phyloP scores from a whole-genome alignment of 805 yeast genomes.

The Priceomyces castillae region DNA sequence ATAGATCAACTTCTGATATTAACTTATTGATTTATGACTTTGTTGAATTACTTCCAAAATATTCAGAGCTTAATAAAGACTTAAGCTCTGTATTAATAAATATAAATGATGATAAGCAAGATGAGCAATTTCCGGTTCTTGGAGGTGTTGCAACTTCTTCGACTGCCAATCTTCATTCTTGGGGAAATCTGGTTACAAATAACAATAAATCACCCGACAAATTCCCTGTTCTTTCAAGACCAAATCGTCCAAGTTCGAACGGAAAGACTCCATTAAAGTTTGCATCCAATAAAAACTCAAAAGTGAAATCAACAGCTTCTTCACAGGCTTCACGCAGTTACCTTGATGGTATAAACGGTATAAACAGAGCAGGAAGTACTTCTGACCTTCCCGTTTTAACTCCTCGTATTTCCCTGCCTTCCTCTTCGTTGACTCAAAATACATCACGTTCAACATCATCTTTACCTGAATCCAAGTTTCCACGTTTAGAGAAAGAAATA shows the following conservation, averaged over 20 bases:
- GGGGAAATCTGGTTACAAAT: constrained; percentile 20
- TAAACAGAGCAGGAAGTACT: neutral
- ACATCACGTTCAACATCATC: constrained; percentile 24
- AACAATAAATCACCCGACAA: constrained; percentile 18
- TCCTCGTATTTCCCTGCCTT: neutral
- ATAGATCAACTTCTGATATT: constrained; percentile 46
- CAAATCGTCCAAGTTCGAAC: constrained; percentile 18
- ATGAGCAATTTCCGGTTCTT: constrained; percentile 51
- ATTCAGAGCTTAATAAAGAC: constrained; percentile 44
- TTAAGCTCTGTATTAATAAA: constrained; percentile 20
- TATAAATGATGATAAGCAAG: constrained; percentile 12
- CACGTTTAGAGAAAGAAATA: constrained; percentile 45
- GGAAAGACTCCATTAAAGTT: constrained; percentile 18
- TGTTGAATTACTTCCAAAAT: constrained; percentile 51
- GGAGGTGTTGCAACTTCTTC: constrained; percentile 19
- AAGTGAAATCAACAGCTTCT: too few species aligned
- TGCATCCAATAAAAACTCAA: neutral
- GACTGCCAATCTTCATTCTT: constrained; percentile 18
- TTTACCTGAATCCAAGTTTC: constrained; percentile 39
- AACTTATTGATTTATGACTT: constrained; percentile 58
- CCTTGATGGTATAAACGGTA: constrained; percentile 4
- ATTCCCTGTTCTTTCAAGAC: constrained; percentile 35
- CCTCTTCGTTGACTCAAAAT: constrained; percentile 17
- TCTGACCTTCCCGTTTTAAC: neutral
- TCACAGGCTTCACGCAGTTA: neutral